phyloP scores from a whole-genome alignment of 2,329 filamentous ascomycete species.

The Botrytis sinoallii region DNA sequence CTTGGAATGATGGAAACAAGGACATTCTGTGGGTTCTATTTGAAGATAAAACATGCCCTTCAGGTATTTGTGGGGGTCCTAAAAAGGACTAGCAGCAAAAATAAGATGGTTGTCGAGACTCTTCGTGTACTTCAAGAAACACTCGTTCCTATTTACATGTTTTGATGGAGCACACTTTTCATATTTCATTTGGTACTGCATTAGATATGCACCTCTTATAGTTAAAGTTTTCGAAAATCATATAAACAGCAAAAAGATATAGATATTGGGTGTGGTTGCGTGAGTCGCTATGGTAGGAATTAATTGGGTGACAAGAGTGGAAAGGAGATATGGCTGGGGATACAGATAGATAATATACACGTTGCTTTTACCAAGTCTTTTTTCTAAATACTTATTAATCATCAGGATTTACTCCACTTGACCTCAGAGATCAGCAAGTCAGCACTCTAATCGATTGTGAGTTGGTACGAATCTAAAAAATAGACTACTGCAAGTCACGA shows the following conservation, averaged over 20 bases:
- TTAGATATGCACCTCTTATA: background rate
- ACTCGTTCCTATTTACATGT: background rate
- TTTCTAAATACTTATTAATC: background rate
- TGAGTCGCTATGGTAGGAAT: background rate
- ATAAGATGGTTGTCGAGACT: background rate
- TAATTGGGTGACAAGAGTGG: background rate
- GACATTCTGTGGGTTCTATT: background rate
- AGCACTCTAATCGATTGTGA: background rate
- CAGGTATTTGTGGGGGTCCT: background rate
- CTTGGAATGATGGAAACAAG: background rate
- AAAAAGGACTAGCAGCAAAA: background rate
- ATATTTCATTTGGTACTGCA: background rate
- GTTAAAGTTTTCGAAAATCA: background rate
- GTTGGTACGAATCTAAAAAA: background rate
- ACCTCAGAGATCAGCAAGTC: background rate
- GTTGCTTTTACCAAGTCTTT: background rate
- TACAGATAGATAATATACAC: background rate
- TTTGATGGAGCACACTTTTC: background rate
- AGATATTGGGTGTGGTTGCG: background rate
- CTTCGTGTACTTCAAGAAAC: background rate
- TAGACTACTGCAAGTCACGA: background rate
- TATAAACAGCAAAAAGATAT: background rate
- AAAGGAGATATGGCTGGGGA: too few relatives aligned
- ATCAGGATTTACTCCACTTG: background rate
- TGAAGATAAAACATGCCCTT: background rate